These are phyloP conservation scores for Cyphellophora europaea DNA, from an alignment of 2,329 filamentous ascomycete genomes.

Conservation along the genomic window DNA sequence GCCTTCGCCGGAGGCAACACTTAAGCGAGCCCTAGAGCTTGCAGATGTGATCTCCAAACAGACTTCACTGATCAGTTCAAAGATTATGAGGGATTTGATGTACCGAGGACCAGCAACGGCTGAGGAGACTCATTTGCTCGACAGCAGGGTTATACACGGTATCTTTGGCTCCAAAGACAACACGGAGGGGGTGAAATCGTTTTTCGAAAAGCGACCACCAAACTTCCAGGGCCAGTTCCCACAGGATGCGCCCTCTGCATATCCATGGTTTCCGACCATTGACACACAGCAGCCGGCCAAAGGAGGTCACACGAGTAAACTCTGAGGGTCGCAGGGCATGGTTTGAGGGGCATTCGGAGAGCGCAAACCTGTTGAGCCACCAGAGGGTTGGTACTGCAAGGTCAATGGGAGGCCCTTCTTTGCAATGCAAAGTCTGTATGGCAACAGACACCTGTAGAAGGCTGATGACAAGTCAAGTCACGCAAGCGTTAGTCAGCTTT, in stretches of 20 bases:
- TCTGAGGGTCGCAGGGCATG: too few relatives aligned
- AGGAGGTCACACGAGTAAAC: not conserved
- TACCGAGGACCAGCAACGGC: slow-evolving; percentile 45
- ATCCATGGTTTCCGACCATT: slow-evolving; percentile 60
- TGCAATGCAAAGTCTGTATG: too few relatives aligned
- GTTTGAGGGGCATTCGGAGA: too few relatives aligned
- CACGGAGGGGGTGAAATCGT: slow-evolving; percentile 58
- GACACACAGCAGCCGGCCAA: slow-evolving; percentile 25
- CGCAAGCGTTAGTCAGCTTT: too few relatives aligned
- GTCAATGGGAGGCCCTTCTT: too few relatives aligned
- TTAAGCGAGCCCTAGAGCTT: slow-evolving; percentile 56
- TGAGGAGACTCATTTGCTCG: slow-evolving; percentile 62
- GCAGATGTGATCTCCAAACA: slow-evolving; percentile 59
- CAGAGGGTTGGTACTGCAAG: too few relatives aligned
- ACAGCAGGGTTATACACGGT: slow-evolving; percentile 36
- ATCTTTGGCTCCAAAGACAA: slow-evolving; percentile 46
- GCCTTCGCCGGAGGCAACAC: slow-evolving; percentile 47
- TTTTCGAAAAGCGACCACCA: slow-evolving; percentile 58
- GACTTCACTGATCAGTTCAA: slow-evolving; percentile 54
- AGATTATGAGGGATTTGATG: slow-evolving; percentile 64
- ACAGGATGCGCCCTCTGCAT: slow-evolving; percentile 48
- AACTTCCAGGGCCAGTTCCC: slow-evolving; percentile 54
- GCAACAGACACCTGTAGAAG: too few relatives aligned
- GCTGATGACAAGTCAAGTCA: too few relatives aligned
- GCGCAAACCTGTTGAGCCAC: too few relatives aligned